Conservation (phyloP, 2,329 filamentous ascomycete genomes). For the Colletotrichum trifolii region DNA sequence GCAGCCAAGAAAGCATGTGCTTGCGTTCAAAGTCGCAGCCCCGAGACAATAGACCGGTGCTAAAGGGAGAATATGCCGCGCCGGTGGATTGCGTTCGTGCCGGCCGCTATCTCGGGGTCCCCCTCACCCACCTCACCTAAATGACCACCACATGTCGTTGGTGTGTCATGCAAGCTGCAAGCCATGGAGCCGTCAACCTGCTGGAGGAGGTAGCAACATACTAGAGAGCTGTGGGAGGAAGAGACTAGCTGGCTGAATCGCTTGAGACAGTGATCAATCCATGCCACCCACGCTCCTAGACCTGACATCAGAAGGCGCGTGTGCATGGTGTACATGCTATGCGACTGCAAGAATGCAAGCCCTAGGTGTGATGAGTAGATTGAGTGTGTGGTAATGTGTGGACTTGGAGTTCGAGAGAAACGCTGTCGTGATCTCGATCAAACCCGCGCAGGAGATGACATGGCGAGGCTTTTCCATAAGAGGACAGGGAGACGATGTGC, state of each 20-base stretch:
- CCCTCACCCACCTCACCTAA: constrained; percentile 11
- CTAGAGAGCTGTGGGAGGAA: too few relatives aligned
- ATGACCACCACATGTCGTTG: constrained; percentile 19
- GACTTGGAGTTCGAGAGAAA: not conserved
- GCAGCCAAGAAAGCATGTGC: constrained; percentile 14
- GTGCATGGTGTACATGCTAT: constrained; percentile 21
- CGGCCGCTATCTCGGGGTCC: constrained; percentile 27
- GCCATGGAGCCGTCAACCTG: constrained; percentile 30
- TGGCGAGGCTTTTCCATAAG: constrained; percentile 19
- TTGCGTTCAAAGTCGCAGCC: not conserved
- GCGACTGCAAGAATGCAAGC: constrained; percentile 10
- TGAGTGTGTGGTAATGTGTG: constrained; percentile 28
- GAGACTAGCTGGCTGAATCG: constrained; percentile 25
- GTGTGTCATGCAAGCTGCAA: constrained; percentile 32
- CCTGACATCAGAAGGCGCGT: constrained; percentile 35
- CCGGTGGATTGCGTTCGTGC: constrained; percentile 26
- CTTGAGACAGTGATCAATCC: constrained; percentile 28
- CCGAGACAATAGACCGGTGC: not conserved
- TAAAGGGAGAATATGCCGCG: constrained; percentile 16
- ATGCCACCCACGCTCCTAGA: constrained; percentile 19
- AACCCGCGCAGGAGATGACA: constrained; percentile 18
- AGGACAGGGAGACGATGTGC: constrained; percentile 20
- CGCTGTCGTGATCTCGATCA: constrained; percentile 32
- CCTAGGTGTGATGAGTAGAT: constrained; percentile 26
- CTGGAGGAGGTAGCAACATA: not conserved